phyloP scores from a whole-genome alignment of 495 filamentous ascomycete genomes.

The Peziza echinospora region DNA sequence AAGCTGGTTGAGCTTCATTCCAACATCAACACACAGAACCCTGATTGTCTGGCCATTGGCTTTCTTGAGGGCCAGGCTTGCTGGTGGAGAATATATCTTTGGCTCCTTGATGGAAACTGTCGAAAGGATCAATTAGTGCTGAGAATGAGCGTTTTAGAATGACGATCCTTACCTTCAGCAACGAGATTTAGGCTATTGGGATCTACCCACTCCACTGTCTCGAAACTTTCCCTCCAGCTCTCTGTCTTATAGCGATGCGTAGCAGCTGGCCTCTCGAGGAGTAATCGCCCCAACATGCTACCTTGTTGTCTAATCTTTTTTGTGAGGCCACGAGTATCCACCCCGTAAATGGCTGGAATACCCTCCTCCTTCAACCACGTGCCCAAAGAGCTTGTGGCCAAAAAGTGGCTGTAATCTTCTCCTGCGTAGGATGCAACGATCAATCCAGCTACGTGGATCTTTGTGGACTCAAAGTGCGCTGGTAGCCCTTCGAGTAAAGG shows the following conservation, averaged over 20 bases:
- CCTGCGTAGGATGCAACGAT: slow-evolving; percentile 80
- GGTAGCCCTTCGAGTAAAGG: slow-evolving; percentile 25
- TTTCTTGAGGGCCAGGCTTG: slow-evolving; percentile 47
- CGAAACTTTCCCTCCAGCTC: slow-evolving; percentile 47
- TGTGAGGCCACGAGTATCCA: slow-evolving; percentile 91
- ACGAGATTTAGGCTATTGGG: slow-evolving; percentile 85
- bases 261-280: slow-evolving; percentile 1
- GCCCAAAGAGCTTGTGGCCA: slow-evolving; percentile 76
- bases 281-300: slow-evolving; percentile 1
- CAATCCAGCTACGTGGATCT: slow-evolving; percentile 87
- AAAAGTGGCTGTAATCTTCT: slow-evolving; percentile 91
- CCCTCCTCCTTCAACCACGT: slow-evolving; percentile 93
- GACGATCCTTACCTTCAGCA: slow-evolving; percentile 48
- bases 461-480: slow-evolving; percentile 86
- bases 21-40: slow-evolving; percentile 83
- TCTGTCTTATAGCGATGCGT: slow-evolving; percentile 18
- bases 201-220: slow-evolving; percentile 66
- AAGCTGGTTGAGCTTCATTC: slow-evolving; percentile 92
- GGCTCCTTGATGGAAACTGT: slow-evolving; percentile 71
- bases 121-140: slow-evolving; percentile 13
- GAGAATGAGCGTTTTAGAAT: no score
- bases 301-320: slow-evolving; percentile 88
- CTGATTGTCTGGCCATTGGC: slow-evolving; percentile 65
- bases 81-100: slow-evolving; percentile 54
- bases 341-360: slow-evolving; percentile 86